Evolutionary conservation across 78 protist genomes (phyloP).

Genomic region (Chrysochromulina tobinii): DNA sequence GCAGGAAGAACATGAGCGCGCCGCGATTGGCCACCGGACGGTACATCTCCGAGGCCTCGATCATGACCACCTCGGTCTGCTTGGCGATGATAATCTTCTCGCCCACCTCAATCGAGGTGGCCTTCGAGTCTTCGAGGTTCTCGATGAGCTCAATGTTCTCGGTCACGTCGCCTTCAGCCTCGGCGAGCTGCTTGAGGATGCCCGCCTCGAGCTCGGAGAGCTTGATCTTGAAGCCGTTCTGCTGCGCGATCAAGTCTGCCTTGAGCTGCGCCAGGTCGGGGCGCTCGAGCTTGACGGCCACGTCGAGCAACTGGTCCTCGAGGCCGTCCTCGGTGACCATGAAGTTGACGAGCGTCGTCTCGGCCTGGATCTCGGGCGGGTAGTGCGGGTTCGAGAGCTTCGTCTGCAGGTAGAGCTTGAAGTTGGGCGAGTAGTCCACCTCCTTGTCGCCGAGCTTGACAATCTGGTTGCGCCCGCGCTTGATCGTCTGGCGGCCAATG

Average conservation of each 20-base stretch:
- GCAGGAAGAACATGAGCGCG: constrained; percentile 66
- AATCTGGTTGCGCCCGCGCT: constrained; percentile 48
- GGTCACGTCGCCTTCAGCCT: constrained; percentile 52
- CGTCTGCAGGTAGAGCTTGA: constrained; percentile 62
- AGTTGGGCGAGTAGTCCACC: constrained; percentile 52
- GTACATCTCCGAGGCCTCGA: constrained; percentile 62
- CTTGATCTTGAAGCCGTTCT: constrained; percentile 38
- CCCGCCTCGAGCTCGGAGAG: constrained; percentile 53
- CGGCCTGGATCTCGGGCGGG: constrained; percentile 69
- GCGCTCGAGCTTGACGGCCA: constrained; percentile 55
- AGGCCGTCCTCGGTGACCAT: constrained; percentile 69
- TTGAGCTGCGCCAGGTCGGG: constrained; percentile 65
- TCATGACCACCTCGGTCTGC: constrained; percentile 49
- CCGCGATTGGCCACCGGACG: constrained; percentile 59
- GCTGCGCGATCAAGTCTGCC: constrained; percentile 38
- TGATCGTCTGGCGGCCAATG: constrained; percentile 43
- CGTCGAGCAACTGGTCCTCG: constrained; percentile 68
- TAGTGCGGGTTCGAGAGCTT: constrained; percentile 63
- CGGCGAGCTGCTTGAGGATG: constrained; percentile 49
- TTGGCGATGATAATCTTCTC: constrained; percentile 42
- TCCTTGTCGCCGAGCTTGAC: constrained; percentile 63
- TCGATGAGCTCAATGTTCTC: constrained; percentile 64
- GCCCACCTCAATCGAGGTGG: constrained; percentile 28
- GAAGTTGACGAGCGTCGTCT: constrained; percentile 66
- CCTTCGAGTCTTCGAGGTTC: constrained; percentile 63